phyloP scores from a whole-genome alignment of 352 stramenopile species.

The Phytopythium delawarense region DNA sequence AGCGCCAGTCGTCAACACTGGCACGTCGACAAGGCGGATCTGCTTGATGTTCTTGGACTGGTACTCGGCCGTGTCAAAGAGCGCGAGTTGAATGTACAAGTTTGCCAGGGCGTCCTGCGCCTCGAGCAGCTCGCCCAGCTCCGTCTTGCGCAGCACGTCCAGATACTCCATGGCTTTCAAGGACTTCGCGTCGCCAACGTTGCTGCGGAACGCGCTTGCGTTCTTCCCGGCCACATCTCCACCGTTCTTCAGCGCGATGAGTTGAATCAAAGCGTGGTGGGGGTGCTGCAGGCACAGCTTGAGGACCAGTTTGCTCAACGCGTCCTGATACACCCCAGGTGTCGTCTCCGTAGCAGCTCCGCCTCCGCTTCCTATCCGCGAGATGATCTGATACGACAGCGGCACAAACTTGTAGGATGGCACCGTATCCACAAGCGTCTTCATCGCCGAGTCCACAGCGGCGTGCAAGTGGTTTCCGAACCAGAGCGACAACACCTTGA shows the following conservation, averaged over 20 bases:
- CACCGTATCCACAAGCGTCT: constrained; percentile 73
- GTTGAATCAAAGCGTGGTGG: constrained; percentile 94
- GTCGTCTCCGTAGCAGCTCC: not conserved
- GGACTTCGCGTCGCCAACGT: constrained; percentile 76
- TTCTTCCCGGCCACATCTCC: constrained; percentile 84
- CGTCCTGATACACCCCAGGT: constrained; percentile 54
- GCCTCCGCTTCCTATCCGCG: constrained; percentile 78
- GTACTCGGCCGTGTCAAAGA: constrained; percentile 78
- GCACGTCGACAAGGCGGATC: constrained; percentile 61
- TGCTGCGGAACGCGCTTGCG: constrained; percentile 68
- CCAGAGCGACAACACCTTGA: constrained; percentile 93
- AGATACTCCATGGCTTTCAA: constrained; percentile 60
- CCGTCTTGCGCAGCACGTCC: constrained; percentile 46
- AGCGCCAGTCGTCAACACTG: constrained; percentile 20
- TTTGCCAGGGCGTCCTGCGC: constrained; percentile 70
- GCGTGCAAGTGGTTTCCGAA: constrained; percentile 86
- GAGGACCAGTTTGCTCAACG: constrained; percentile 86
- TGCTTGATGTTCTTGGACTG: constrained; percentile 62
- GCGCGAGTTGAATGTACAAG: constrained; percentile 74
- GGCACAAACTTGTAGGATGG: constrained; percentile 96
- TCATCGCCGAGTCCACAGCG: constrained; percentile 82
- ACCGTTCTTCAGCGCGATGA: constrained; percentile 95
- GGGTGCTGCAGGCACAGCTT: constrained; percentile 94
- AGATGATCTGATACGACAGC: constrained; percentile 98
- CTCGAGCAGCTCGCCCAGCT: constrained; percentile 57